Base-by-base conservation (phyloP, 495 filamentous ascomycete species). In the Penicillium salamii region DNA sequence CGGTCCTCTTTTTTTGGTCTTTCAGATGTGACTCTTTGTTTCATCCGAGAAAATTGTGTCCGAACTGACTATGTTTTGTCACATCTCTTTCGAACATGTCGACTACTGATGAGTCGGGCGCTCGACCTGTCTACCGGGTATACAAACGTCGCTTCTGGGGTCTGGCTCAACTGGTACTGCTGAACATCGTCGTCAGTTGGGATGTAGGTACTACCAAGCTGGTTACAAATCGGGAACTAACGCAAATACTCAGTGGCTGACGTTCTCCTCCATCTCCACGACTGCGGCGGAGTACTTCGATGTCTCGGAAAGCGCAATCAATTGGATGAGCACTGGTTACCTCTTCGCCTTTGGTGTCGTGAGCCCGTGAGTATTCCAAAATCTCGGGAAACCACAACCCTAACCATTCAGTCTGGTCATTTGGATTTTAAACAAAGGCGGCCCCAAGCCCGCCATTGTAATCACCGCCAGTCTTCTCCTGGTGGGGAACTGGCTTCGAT, bases 161-260 rank as follows among this genome's bases (percentile, higher is more conserved):
- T 0, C 69, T 98, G 42, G 70, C 78, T 14, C 86, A 95, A 69
- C 66, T 97, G 57, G 86, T 91, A 13, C 67, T 97, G 58, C 60
- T 97, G 67, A 98, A 97, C 64, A 88, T 96, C 41, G 82, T 98
- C 45, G 85, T 95, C 21, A 92, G 87, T 62, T 97, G 91, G 92
- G 89, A 93, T 77, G 90, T 95, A 80, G 77, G 88, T 81, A 13
- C 46, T 26, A 31, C 19, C 23, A 43, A 7, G 20, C 11, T 40
- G 24, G 42, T 24, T 3, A 13, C 31, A 29, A 29, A 13, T 15
- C 21, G 34, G 35, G 32, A 18, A 17, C 18, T 4, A 28, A 28
- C 9, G 49, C 43, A 9, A 20, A 44, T 18, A 1, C 11, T 34
- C 45, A 92, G 88, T 97, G 92, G 92, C 79, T 98, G 52, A 93